These are phyloP conservation scores for Exophiala aquamarina DNA, from an alignment of 2,329 filamentous ascomycete species.

Conservation along the genomic window DNA sequence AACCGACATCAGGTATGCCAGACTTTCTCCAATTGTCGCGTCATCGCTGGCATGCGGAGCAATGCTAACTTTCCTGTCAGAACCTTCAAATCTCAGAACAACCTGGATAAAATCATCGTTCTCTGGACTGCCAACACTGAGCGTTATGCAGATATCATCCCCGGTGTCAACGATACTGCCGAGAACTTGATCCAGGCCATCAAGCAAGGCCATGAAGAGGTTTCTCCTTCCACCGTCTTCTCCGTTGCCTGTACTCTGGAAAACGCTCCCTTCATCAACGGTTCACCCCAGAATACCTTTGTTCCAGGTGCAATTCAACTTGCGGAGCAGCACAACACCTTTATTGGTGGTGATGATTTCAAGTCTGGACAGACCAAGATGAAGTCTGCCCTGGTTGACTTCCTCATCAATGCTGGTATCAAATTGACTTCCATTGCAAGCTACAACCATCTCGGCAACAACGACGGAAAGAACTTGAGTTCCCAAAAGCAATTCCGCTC, in stretches of 20 bases:
- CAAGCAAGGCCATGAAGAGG: slow-evolving; percentile 79
- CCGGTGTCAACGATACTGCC: slow-evolving; percentile 92
- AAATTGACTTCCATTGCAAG: slow-evolving; percentile 97
- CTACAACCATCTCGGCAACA: slow-evolving; percentile 99
- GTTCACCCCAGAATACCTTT: slow-evolving; percentile 98
- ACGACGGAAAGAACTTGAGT: slow-evolving; percentile 97
- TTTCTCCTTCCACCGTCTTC: slow-evolving; percentile 95
- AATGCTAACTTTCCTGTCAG: slow-evolving; percentile 40
- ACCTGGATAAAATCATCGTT: slow-evolving; percentile 91
- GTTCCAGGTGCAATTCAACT: slow-evolving; percentile 89
- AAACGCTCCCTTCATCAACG: slow-evolving; percentile 92
- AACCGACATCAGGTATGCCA: slow-evolving; percentile 75
- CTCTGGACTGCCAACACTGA: slow-evolving; percentile 99
- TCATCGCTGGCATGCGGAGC: neutral
- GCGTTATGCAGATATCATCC: slow-evolving; percentile 84
- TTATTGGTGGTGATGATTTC: slow-evolving; percentile 98
- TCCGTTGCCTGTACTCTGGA: slow-evolving; percentile 93
- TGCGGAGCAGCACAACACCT: slow-evolving; percentile 80
- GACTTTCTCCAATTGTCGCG: slow-evolving; percentile 4
- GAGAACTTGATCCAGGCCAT: slow-evolving; percentile 90
- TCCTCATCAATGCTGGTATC: slow-evolving; percentile 97
- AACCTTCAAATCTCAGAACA: slow-evolving; percentile 83
- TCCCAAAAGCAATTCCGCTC: slow-evolving; percentile 98
- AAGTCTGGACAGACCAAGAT: slow-evolving; percentile 99
- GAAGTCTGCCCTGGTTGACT: slow-evolving; percentile 98